Conservation (phyloP, 306 rosid species). For the Corylus americana region DNA sequence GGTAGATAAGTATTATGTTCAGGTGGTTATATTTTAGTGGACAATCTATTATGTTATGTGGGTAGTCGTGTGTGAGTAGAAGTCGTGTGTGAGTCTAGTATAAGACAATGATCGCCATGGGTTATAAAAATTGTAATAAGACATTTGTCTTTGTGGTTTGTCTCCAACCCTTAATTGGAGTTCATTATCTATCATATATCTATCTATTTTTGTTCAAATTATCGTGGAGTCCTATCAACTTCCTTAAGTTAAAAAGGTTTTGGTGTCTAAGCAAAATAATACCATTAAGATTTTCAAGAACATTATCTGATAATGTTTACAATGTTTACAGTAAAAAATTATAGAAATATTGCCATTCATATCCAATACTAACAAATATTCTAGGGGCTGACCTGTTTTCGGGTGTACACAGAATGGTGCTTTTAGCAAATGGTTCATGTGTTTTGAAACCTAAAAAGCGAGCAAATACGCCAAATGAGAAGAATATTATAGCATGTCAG, state of each 20-base stretch:
- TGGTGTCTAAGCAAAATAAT: not conserved
- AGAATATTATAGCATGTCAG: not conserved
- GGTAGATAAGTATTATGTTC: too few relatives aligned
- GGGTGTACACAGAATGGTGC: constrained; percentile 94
- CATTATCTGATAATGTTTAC: not conserved
- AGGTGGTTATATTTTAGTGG: too few relatives aligned
- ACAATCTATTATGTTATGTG: too few relatives aligned
- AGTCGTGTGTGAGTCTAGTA: too few relatives aligned
- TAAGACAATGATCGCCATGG: too few relatives aligned
- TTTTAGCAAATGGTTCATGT: constrained; percentile 88
- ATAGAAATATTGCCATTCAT: not conserved
- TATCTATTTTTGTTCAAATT: too few relatives aligned
- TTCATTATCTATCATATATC: too few relatives aligned
- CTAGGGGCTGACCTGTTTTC: constrained; percentile 59
- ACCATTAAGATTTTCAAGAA: not conserved
- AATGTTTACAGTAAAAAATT: not conserved
- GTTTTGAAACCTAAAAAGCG: constrained; percentile 70
- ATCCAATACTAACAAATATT: not conserved
- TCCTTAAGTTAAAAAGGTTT: not conserved
- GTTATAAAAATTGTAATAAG: too few relatives aligned
- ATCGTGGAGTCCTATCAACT: too few relatives aligned
- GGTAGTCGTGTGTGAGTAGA: too few relatives aligned
- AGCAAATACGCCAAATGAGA: constrained; percentile 16
- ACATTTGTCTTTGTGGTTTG: too few relatives aligned
- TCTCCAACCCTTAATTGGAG: too few relatives aligned